These are phyloP conservation scores for Gnomoniopsis sp. DNA, from an alignment of 2,329 filamentous ascomycete species.

Conservation along the genomic window DNA sequence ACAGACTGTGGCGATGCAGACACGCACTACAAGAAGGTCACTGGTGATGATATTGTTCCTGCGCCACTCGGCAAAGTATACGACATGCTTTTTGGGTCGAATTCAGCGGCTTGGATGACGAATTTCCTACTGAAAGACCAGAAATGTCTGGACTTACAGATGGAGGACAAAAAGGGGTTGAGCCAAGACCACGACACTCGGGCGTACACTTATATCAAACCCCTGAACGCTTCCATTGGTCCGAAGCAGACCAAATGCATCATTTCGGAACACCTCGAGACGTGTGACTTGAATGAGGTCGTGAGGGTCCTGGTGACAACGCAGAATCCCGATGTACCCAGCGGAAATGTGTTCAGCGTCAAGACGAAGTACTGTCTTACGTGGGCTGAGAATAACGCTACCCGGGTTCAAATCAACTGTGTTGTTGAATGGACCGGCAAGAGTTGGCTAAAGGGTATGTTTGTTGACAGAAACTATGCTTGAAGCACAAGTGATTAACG, in stretches of 20 bases:
- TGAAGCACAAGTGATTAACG: conserved; percentile 5
- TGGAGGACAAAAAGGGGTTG: conserved; percentile 80
- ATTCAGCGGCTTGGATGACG: conserved; percentile 75
- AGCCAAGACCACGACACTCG: conserved; percentile 71
- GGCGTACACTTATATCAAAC: conserved; percentile 86
- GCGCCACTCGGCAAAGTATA: conserved; percentile 93
- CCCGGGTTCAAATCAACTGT: conserved; percentile 82
- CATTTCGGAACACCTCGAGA: conserved; percentile 79
- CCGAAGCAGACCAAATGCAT: conserved; percentile 95
- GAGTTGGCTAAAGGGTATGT: conserved; percentile 91
- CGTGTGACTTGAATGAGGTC: conserved; percentile 81
- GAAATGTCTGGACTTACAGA: conserved; percentile 82
- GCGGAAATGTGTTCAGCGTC: conserved; percentile 82
- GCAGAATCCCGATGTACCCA: conserved; percentile 92
- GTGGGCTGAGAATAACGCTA: conserved; percentile 85
- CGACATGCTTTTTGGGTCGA: conserved; percentile 78
- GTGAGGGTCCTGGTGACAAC: conserved; percentile 80
- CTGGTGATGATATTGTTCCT: conserved; percentile 81
- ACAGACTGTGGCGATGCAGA: conserved; percentile 81
- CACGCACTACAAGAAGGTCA: conserved; percentile 77
- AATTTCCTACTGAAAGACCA: conserved; percentile 85
- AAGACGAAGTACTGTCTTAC: conserved; percentile 95
- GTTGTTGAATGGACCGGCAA: conserved; percentile 95
- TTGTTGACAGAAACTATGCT: conserved; percentile 7
- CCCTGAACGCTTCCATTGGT: conserved; percentile 77